A percentile compares a stretch with the other conserved stretches of the same genome.
phyloP scores from a whole-genome alignment of 2,329 filamentous ascomycete genomes.

The Ascochyta rabiei region DNA sequence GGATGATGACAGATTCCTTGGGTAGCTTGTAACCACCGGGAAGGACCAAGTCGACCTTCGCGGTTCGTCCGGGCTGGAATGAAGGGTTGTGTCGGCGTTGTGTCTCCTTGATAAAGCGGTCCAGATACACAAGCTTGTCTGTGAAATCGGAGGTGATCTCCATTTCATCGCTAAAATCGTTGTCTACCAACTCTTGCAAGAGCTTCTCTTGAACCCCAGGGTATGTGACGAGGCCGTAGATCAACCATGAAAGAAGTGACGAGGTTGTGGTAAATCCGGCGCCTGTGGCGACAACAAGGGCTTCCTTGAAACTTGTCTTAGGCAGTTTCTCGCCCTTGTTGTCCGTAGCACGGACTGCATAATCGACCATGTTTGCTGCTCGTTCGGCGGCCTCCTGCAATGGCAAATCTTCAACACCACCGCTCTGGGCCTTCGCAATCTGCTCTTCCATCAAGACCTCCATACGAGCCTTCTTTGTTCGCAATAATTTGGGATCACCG shows the following conservation, averaged over 20 bases:
- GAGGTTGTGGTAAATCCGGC: slow-evolving; percentile 32
- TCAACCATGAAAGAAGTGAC: slow-evolving; percentile 28
- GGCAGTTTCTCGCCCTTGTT: slow-evolving; percentile 31
- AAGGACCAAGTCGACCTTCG: slow-evolving; percentile 61
- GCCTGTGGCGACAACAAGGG: slow-evolving; percentile 47
- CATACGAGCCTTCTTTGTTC: slow-evolving; percentile 22
- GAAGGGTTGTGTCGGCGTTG: slow-evolving; percentile 30
- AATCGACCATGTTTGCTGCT: slow-evolving; percentile 45
- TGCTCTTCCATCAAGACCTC: slow-evolving; percentile 22
- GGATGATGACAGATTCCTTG: slow-evolving; percentile 59
- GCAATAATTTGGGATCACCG: slow-evolving; percentile 56
- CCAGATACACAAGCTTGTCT: slow-evolving; percentile 26
- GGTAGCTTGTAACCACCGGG: slow-evolving; percentile 65
- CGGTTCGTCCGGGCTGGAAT: slow-evolving; percentile 62
- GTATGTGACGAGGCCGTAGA: slow-evolving; percentile 28
- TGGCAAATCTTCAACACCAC: slow-evolving; percentile 39
- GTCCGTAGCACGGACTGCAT: slow-evolving; percentile 28
- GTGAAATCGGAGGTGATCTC: slow-evolving; percentile 26
- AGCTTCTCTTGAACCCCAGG: slow-evolving; percentile 27
- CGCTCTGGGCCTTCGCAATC: slow-evolving; percentile 20
- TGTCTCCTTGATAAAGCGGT: slow-evolving; percentile 32
- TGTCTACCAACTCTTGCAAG: slow-evolving; percentile 28
- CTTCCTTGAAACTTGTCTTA: slow-evolving; percentile 40
- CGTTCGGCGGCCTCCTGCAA: slow-evolving; percentile 48
- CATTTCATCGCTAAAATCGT: slow-evolving; percentile 23